Conservation (phyloP, 306 rosid genomes). For the Rosa rugosa region DNA sequence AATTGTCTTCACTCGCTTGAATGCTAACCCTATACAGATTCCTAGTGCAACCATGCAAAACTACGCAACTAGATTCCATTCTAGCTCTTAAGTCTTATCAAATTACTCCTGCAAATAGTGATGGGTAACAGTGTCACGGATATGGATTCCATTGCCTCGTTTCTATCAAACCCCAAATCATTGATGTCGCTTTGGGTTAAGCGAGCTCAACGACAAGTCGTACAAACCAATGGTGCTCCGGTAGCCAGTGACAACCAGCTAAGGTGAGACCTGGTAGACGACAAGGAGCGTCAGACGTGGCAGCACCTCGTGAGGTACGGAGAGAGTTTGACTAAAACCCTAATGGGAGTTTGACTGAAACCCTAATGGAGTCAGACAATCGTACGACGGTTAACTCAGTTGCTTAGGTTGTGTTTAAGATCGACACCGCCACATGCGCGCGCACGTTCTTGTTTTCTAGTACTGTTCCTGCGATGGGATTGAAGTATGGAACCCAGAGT, state of each 20-base stretch:
- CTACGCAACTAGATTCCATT: not conserved
- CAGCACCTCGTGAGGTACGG: conserved; percentile 3
- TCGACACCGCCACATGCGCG: conserved; percentile 18
- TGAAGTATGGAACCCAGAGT: not conserved
- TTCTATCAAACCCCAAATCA: not conserved
- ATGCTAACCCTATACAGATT: not conserved
- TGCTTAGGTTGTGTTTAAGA: not conserved
- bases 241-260: not conserved
- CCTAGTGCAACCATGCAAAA: not conserved
- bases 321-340: not conserved
- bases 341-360: not conserved
- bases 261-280: too few relatives aligned
- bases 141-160: not conserved
- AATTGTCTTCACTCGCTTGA: not conserved
- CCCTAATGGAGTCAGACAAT: not conserved
- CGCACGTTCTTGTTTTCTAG: not conserved
- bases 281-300: not conserved
- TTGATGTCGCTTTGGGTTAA: too few relatives aligned
- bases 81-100: not conserved
- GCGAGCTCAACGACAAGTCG: not conserved
- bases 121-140: not conserved
- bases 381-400: not conserved
- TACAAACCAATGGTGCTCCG: not conserved
- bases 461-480: not conserved
- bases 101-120: not conserved